A percentile compares a stretch with the other conserved stretches of the same genome.
These are phyloP conservation scores for Multifurca ochricompacta DNA, from an alignment of 768 basidiomycete species.

Conservation along the genomic window DNA sequence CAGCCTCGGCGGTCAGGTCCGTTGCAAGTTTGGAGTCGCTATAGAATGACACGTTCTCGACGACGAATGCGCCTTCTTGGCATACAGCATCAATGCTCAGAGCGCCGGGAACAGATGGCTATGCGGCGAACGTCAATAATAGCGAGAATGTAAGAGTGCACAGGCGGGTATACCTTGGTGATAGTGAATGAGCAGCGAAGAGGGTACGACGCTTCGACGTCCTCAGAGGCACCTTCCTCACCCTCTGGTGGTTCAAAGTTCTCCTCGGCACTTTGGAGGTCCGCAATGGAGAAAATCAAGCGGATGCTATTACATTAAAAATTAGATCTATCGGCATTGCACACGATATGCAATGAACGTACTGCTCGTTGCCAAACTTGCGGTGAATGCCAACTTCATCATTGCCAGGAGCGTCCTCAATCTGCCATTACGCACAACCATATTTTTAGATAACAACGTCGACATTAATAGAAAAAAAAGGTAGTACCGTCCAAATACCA, in stretches of 20 bases:
- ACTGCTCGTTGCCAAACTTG: slow-evolving; percentile 88
- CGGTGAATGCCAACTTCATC: slow-evolving; percentile 81
- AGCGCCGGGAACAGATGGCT: slow-evolving; percentile 53
- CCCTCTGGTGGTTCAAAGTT: slow-evolving; percentile 32
- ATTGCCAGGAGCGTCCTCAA: slow-evolving; percentile 60
- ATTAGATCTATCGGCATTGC: neutral
- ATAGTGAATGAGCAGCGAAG: slow-evolving; percentile 76
- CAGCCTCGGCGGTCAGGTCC: slow-evolving; percentile 77
- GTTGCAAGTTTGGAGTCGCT: slow-evolving; percentile 60
- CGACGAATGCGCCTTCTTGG: slow-evolving; percentile 73
- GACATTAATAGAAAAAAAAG: neutral
- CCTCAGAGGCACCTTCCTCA: slow-evolving; percentile 34
- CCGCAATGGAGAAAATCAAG: slow-evolving; percentile 88
- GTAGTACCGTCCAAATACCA: slow-evolving; percentile 71
- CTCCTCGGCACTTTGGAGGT: slow-evolving; percentile 51
- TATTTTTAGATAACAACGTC: neutral
- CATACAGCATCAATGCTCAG: slow-evolving; percentile 71
- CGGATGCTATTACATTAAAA: slow-evolving; percentile 50
- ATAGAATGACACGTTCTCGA: slow-evolving; percentile 89
- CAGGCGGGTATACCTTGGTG: slow-evolving; percentile 53
- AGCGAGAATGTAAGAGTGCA: neutral
- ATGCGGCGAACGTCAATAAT: neutral
- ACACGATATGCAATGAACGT: slow-evolving; percentile 26
- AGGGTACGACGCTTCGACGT: slow-evolving; percentile 45
- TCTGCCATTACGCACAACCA: slow-evolving; percentile 31